A percentile compares a stretch with the other conserved stretches of the same genome.
phyloP scores from a whole-genome alignment of 2,329 filamentous ascomycete species.

The Piedraia hortae region DNA sequence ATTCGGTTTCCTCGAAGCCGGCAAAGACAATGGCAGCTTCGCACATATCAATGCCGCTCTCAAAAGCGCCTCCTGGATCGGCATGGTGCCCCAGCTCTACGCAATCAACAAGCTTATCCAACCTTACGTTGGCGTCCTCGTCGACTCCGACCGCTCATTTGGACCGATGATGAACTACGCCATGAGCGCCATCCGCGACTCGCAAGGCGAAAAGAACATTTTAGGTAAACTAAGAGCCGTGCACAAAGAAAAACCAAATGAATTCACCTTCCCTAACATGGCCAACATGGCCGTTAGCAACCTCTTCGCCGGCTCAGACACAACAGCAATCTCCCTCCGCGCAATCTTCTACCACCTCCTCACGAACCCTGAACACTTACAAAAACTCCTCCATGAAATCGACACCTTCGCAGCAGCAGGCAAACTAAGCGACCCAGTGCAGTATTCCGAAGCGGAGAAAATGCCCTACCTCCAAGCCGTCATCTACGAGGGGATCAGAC shows the following conservation, averaged over 20 bases:
- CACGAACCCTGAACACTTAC: constrained; percentile 1
- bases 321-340: constrained; percentile 16
- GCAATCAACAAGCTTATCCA: constrained; percentile 11
- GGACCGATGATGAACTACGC: no score
- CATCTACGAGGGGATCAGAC: constrained; percentile 14
- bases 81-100: constrained; percentile 13
- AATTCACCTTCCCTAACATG: no score
- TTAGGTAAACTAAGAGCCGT: no score
- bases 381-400: constrained; percentile 15
- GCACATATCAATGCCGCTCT: constrained; percentile 10
- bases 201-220: no score
- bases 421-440: constrained; percentile 6
- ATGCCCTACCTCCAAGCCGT: constrained; percentile 8
- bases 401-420: constrained; percentile 8
- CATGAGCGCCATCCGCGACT: no score
- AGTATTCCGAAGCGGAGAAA: constrained; percentile 6
- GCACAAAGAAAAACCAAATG: no score
- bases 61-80: constrained; percentile 12
- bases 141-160: no score
- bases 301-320: constrained; percentile 12
- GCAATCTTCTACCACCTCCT: constrained; percentile 15
- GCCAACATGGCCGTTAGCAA: no score
- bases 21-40: constrained; percentile 10
- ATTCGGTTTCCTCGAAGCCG: constrained; percentile 3
- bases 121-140: constrained; percentile 12